A percentile compares a stretch with the other conserved stretches of the same genome.
phyloP scores from a whole-genome alignment of 768 basidiomycete genomes.

The Amanita jacksonii region DNA sequence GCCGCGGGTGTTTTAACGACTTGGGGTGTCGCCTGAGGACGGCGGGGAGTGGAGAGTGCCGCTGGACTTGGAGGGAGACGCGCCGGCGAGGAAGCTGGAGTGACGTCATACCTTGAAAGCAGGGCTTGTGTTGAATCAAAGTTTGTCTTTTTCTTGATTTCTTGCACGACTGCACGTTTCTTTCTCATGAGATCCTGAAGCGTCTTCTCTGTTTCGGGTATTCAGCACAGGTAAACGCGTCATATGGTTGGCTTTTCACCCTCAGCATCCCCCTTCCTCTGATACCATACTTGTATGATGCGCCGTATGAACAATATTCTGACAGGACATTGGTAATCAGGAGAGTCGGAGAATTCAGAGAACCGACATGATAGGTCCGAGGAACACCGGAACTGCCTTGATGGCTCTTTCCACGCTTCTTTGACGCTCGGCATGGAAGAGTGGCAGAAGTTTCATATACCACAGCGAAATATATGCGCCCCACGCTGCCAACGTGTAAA shows the following conservation, averaged over 20 bases:
- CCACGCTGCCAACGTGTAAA: conserved; percentile 74
- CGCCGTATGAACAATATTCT: conserved; percentile 71
- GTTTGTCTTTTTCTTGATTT: conserved; percentile 96
- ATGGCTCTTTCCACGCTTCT: conserved; percentile 31
- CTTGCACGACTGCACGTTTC: conserved; percentile 82
- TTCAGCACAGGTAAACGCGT: conserved; percentile 2
- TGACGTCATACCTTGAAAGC: conserved; percentile 82
- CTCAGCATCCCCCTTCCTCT: conserved; percentile 69
- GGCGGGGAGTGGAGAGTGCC: conserved; percentile 24
- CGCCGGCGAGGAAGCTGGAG: conserved; percentile 30
- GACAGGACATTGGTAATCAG: conserved; percentile 9
- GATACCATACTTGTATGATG: conserved; percentile 80
- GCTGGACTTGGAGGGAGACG: conserved; percentile 26
- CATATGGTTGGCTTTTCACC: conserved; percentile 35
- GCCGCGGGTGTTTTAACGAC: conserved; percentile 14
- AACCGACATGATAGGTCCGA: conserved; percentile 75
- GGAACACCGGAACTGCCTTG: conserved; percentile 47
- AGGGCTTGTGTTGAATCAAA: conserved; percentile 89
- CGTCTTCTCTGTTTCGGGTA: conserved; percentile 54
- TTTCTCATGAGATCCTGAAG: conserved; percentile 64
- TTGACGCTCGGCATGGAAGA: conserved; percentile 21
- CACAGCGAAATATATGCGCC: conserved; percentile 61
- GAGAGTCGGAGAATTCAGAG: background rate
- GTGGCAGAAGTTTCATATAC: conserved; percentile 54
- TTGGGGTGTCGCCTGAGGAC: conserved; percentile 15